Evolutionary conservation across 208 protist genomes (phyloP), one percentile per base, ranked within the genome.

Genomic region (Strigomonas culicis): DNA sequence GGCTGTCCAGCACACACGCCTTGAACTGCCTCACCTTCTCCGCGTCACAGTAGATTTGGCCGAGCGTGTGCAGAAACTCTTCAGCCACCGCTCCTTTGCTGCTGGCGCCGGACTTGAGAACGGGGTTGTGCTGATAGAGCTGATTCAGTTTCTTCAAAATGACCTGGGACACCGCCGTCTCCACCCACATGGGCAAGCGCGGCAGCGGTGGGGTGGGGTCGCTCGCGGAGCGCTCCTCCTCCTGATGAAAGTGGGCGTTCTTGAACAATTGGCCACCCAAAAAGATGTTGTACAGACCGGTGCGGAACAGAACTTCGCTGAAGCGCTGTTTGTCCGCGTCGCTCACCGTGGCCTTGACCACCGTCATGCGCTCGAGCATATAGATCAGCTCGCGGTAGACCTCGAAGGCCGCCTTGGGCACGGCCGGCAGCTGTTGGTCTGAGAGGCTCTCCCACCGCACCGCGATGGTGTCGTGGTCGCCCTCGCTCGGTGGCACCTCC

Each of bases 351-450:
- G 67, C 58, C 36, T 71, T 75, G 25, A 86, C 30, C 22, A 86
- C 62, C 11, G 63, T 70, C 56, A 82, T 82, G 36, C 74, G 70
- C 66, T 90, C 80, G 34, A 80, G 84, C 39, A 84, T 66, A 63
- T 79, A 87, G 50, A 84, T 74, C 21, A 93, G 32, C 36, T 89
- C 78, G n/a, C 72, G 57, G 67, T 92, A 92, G 17, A 88, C 80
- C n/a, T 47, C 2, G 28, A 73, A 50, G 4, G 71, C 74, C 25
- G 82, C 69, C 31, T 32, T 59, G 24, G 74, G 31, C 4, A 77
- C n/a, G 24, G 53, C 46, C 2, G 71, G 74, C 19, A 80, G 15
- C 3, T 70, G 41, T n/a, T 46, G 32, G 41, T 68, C 70, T 11
- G 47, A n/a, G n/a, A 51, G 19, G 24, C 31, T 17, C 31, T 68